These are phyloP conservation scores for Hemileia vastatrix DNA, from an alignment of 1,284 basidiomycete species.

Conservation along the genomic window DNA sequence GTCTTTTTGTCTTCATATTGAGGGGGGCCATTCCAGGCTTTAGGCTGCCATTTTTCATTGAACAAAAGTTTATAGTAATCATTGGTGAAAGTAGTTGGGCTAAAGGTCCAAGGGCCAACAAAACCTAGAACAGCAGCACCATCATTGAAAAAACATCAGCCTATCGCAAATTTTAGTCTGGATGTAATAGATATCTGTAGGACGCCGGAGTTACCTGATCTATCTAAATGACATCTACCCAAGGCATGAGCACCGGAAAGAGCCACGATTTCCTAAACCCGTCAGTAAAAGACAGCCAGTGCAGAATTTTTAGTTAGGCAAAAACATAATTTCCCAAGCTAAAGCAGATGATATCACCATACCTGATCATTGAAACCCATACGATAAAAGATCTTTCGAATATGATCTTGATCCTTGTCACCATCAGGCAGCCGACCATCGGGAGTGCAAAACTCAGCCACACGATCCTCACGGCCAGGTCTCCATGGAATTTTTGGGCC, in stretches of 20 bases:
- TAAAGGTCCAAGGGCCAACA: constrained; percentile 81
- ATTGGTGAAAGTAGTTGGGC: constrained; percentile 72
- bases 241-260: constrained; percentile 89
- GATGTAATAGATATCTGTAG: too few species aligned
- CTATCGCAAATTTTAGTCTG: too few species aligned
- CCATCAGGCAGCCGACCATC: constrained; percentile 93
- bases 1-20: constrained; percentile 85
- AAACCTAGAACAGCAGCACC: constrained; percentile 60
- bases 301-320: background rate
- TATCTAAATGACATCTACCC: constrained; percentile 73
- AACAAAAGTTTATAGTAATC: constrained; percentile 81
- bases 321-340: background rate
- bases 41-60: constrained; percentile 61
- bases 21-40: constrained; percentile 49
- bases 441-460: constrained; percentile 54
- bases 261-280: constrained; percentile 57
- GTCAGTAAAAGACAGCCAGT: background rate
- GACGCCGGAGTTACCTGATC: too few species aligned
- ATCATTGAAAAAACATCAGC: background rate
- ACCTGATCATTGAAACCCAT: constrained; percentile 74
- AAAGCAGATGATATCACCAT: constrained; percentile 51
- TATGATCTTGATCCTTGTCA: constrained; percentile 68
- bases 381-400: constrained; percentile 55
- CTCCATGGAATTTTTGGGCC: constrained; percentile 42
- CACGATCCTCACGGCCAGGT: constrained; percentile 44